Percentiles rank a stretch among this genome's conserved stretches.
These are phyloP conservation scores for Lactuca saligna DNA, from an alignment of 129 eudicot species.

Conservation along the genomic window DNA sequence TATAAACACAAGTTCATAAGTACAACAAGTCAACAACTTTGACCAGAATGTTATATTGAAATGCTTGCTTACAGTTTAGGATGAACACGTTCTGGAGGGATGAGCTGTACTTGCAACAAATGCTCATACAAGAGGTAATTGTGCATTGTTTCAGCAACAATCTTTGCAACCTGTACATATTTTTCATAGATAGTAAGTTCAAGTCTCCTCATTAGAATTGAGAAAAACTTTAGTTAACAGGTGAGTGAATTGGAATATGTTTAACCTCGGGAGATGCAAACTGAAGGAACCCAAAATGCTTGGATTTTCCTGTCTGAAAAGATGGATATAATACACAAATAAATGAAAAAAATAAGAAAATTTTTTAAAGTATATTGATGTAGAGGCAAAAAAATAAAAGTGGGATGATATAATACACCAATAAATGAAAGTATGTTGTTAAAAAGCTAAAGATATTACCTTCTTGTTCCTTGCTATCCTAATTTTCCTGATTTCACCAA, in stretches of 20 bases:
- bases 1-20: background rate
- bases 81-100: slow-evolving; percentile 83
- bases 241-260: background rate
- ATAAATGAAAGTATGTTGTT: background rate
- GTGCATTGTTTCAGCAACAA: slow-evolving; percentile 93
- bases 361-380: no score
- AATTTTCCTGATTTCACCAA: slow-evolving; percentile 74
- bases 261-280: slow-evolving; percentile 88
- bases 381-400: no score
- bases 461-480: slow-evolving; percentile 75
- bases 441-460: slow-evolving; percentile 37
- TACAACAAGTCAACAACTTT: background rate
- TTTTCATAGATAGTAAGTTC: background rate
- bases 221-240: background rate
- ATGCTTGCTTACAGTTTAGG: slow-evolving; percentile 79
- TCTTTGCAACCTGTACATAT: slow-evolving; percentile 75
- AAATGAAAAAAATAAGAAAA: slow-evolving; percentile 24
- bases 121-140: slow-evolving; percentile 90
- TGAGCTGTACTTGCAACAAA: slow-evolving; percentile 75
- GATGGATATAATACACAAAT: no score
- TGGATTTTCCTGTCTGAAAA: slow-evolving; percentile 85
- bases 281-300: slow-evolving; percentile 94
- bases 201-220: background rate
- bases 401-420: no score
- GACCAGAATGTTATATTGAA: background rate